These are phyloP conservation scores for Aspergillus sp. DNA, from an alignment of 2,329 filamentous ascomycete genomes.

Conservation along the genomic window DNA sequence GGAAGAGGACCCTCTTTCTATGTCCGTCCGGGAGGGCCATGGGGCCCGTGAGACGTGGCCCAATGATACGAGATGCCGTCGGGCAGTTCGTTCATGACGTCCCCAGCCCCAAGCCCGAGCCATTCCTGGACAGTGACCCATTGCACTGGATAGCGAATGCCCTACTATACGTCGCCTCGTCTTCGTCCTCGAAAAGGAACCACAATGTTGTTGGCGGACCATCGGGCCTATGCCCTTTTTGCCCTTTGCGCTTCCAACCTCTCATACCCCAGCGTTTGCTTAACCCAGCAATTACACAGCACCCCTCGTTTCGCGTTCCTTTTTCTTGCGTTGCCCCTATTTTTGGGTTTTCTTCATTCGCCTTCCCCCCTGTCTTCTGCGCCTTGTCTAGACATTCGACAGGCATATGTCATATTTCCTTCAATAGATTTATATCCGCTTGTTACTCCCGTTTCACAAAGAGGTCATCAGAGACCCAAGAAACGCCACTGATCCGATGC, in stretches of 20 bases:
- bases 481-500: slow-evolving; percentile 34
- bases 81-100: slow-evolving; percentile 38
- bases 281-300: slow-evolving; percentile 28
- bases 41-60: slow-evolving; percentile 45
- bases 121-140: slow-evolving; percentile 32
- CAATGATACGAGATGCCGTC: slow-evolving; percentile 38
- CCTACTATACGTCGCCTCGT: slow-evolving; percentile 41
- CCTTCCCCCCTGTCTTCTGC: slow-evolving; percentile 19
- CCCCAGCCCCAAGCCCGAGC: slow-evolving; percentile 32
- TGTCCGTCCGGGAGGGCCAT: slow-evolving; percentile 28
- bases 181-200: slow-evolving; percentile 30
- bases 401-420: slow-evolving; percentile 27
- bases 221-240: slow-evolving; percentile 29
- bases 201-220: slow-evolving; percentile 29
- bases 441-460: slow-evolving; percentile 10
- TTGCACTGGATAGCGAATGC: slow-evolving; percentile 30
- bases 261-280: slow-evolving; percentile 32
- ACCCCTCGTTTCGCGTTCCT: slow-evolving; percentile 23
- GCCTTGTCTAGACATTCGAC: slow-evolving; percentile 29
- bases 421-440: slow-evolving; percentile 27
- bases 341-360: slow-evolving; percentile 19
- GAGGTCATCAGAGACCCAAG: slow-evolving; percentile 13
- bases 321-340: slow-evolving; percentile 24
- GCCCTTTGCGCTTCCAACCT: slow-evolving; percentile 28
- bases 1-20: slow-evolving; percentile 23